Base-by-base conservation (phyloP, 371 early-diverging fungal species). In the Lichtheimia ornata region DNA sequence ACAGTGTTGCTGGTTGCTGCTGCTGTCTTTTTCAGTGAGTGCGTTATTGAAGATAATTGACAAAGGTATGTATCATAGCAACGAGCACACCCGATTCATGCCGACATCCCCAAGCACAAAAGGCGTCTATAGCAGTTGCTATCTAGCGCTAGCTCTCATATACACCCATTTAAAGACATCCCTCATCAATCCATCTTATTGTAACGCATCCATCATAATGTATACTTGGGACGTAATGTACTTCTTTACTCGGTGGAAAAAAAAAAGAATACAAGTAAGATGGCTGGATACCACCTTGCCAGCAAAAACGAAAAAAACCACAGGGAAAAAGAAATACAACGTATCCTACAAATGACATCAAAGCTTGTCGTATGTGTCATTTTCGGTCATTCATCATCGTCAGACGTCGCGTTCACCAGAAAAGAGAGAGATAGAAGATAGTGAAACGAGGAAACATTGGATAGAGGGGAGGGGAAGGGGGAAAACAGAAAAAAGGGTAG, bases 211-310 rank as follows among this genome's bases (percentile, higher is more conserved):
- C 22, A 22, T 2, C 22, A 35, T n/a, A n/a, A n/a, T 35, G 35
- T 35, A 35, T 35, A 35, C 6, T 35, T 35, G 6, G 11, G 11
- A 35, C 9, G 35, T 11, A 35, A 35, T 35, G 35, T 9, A 47
- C 2, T 47, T 47, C 22, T 47, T 47, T 47, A 47, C n/a, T 47
- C 47, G 17, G 17, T 47, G 47, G 47, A 47, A 47, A 47, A 35
- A 47, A 35, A 47, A 47, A 47, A 13, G 47, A 47, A 47, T 18
- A 47, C n/a, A 47, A 17, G 11, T 5, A 47, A 47, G 22, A 47
- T 47, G 47, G 17, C n/a, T 47, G 22, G 47, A 17, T 18, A 11
- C 5, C 47, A 22, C 22, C 18, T 47, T 17, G 47, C 47, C 47
- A n/a, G n/a, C 47, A n/a, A 47, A 45, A 47, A 5, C 9, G 2